Conservation (phyloP, 805 yeast species). For the Wickerhamomyces sydowiorum region DNA sequence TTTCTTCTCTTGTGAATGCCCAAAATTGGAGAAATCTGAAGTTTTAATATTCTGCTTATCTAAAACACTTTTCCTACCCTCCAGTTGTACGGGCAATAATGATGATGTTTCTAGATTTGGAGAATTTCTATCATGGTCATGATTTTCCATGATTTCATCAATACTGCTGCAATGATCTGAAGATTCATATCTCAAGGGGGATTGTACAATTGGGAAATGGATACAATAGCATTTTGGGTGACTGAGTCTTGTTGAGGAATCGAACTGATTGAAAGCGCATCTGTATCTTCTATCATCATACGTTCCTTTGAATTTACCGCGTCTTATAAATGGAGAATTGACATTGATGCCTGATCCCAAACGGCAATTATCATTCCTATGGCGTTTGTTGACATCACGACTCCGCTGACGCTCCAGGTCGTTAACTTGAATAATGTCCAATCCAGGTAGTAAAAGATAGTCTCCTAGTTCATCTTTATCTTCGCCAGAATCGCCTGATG, state of each 20-base stretch:
- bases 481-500: no score
- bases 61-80: neutral
- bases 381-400: neutral
- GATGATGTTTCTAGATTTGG: no score
- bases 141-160: neutral
- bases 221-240: slow-evolving; percentile 9
- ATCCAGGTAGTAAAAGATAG: no score
- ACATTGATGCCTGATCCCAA: neutral
- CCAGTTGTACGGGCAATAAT: neutral
- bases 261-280: slow-evolving; percentile 11
- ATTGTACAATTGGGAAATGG: slow-evolving; percentile 8
- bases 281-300: slow-evolving; percentile 21
- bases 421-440: no score
- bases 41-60: neutral
- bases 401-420: no score
- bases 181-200: slow-evolving; percentile 4
- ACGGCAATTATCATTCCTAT: neutral
- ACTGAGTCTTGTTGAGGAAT: neutral
- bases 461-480: no score
- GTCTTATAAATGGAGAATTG: slow-evolving; percentile 10
- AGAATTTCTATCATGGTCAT: no score
- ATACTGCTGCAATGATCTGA: neutral
- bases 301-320: slow-evolving; percentile 25
- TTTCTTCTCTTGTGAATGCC: neutral
- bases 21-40: no score